Evolutionary conservation across 139 green algal genomes (phyloP), one percentile per base, ranked within the genome.

Genomic region (Diplosphaera chodatii): DNA sequence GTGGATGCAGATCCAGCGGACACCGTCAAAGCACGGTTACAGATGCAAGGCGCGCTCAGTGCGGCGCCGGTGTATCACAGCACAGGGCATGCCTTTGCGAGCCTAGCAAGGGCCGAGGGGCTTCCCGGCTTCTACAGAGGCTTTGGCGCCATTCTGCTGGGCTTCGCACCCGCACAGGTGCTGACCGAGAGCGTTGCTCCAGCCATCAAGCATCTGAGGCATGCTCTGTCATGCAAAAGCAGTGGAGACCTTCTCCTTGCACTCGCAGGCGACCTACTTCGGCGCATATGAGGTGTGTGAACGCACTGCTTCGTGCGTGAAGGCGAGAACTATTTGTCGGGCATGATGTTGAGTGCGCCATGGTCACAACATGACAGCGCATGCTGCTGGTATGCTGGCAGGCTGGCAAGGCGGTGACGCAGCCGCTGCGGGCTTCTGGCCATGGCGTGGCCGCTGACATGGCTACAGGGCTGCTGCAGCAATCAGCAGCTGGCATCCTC

Each of bases 11-110:
- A 92, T 63, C 87, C 89, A 1, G 67, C 83, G 2, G 89, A 94
- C 70, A 94, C 89, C 0, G 56, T 94, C 37, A 94, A 94, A 55
- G 84, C 87, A 0, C 76, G 81, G n/a, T 71, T 91, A 28, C 88
- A 93, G 63, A 82, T 93, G n/a, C 82, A 92, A 27, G 80, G 72
- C 27, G 48, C 73, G 0, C 59, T 74, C 40, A 67, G 74, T 29
- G 32, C 34, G 6, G 40, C 4, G 8, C 40, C 56, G 21, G 22
- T 68, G 23, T 70, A 74, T 68, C 5, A 18, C 48, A 18, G 48
- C 48, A 59, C 48, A 3, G 4, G 10, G 16, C 48, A 59, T 59
- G 48, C 48, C 48, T 59, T 59, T 18, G 3, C 16, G 3, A 59
- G 48, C 48, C 48, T 59, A 5, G 48, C 55, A 4, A 40, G 66